Conservation (phyloP, 257 asterid species). For the Ajuga chamaepitys region DNA sequence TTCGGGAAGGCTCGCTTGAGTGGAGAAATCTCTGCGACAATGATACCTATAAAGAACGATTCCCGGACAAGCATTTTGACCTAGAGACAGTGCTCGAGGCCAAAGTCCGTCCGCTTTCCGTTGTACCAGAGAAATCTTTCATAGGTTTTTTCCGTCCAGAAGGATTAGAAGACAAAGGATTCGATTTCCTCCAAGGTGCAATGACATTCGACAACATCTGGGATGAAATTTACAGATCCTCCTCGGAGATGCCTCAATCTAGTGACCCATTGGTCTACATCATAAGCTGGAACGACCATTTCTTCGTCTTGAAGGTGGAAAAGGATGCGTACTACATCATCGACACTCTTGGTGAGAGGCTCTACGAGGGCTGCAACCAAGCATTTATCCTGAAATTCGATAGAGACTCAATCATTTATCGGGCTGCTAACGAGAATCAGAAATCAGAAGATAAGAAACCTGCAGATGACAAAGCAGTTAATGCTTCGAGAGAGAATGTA, state of each 20-base stretch:
- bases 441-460: slow-evolving; percentile 26
- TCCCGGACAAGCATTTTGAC: slow-evolving; percentile 88
- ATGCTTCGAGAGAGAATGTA: slow-evolving; percentile 5
- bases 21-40: slow-evolving; percentile 86
- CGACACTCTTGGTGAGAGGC: slow-evolving; percentile 87
- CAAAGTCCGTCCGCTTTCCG: slow-evolving; percentile 48
- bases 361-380: slow-evolving; percentile 75
- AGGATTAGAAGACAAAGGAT: slow-evolving; percentile 47
- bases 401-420: slow-evolving; percentile 39
- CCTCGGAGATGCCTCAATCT: slow-evolving; percentile 5
- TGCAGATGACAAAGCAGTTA: slow-evolving; percentile 13
- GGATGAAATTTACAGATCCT: slow-evolving; percentile 53
- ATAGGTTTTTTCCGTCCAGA: slow-evolving; percentile 74
- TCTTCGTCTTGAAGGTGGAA: slow-evolving; percentile 66
- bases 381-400: slow-evolving; percentile 78
- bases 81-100: slow-evolving; percentile 75
- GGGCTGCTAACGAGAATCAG: slow-evolving; percentile 18
- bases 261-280: slow-evolving; percentile 37
- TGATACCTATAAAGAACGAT: slow-evolving; percentile 38
- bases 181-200: slow-evolving; percentile 61
- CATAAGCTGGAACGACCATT: slow-evolving; percentile 88
- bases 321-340: slow-evolving; percentile 58
- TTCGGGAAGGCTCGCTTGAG: slow-evolving; percentile 77
- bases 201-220: slow-evolving; percentile 83
- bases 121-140: slow-evolving; percentile 61